A percentile compares a stretch with the other conserved stretches of the same genome.
phyloP scores from a whole-genome alignment of 306 rosid species.

The Rosa rugosa region DNA sequence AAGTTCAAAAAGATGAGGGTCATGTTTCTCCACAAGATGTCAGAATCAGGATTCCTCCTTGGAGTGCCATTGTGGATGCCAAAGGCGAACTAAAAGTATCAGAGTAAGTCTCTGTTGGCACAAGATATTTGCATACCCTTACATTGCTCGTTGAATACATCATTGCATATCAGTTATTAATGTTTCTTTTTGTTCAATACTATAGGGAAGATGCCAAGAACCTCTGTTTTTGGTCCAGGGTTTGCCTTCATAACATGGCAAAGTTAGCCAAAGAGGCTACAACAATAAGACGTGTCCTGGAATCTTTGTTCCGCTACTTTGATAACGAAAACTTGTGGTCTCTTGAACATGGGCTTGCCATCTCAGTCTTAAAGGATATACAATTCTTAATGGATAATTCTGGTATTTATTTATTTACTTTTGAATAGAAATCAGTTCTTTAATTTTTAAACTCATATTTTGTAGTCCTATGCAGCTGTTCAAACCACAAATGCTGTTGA shows the following conservation, averaged over 20 bases:
- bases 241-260: conserved; percentile 91
- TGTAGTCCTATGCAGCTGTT: conserved; percentile 18
- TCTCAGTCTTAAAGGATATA: conserved; percentile 72
- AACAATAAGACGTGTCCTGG: conserved; percentile 86
- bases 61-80: conserved; percentile 57
- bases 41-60: conserved; percentile 47
- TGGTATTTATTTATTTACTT: conserved; percentile 38
- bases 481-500: neutral
- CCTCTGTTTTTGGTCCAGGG: conserved; percentile 86
- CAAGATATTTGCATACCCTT: conserved; percentile 17
- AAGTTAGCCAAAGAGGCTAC: conserved; percentile 88
- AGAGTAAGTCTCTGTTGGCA: conserved; percentile 49
- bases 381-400: conserved; percentile 72
- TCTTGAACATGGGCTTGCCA: conserved; percentile 62
- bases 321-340: conserved; percentile 80
- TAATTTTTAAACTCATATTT: conserved; percentile 17
- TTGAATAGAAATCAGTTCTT: conserved; percentile 53
- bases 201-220: conserved; percentile 76
- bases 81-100: conserved; percentile 60
- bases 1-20: conserved; percentile 48
- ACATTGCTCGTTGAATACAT: conserved; percentile 16
- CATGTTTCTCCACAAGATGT: conserved; percentile 47
- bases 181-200: conserved; percentile 19
- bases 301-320: conserved; percentile 81
- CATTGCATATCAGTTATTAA: conserved; percentile 23